Conservation (phyloP, 2,329 filamentous ascomycete species). For the Fusarium sp. region DNA sequence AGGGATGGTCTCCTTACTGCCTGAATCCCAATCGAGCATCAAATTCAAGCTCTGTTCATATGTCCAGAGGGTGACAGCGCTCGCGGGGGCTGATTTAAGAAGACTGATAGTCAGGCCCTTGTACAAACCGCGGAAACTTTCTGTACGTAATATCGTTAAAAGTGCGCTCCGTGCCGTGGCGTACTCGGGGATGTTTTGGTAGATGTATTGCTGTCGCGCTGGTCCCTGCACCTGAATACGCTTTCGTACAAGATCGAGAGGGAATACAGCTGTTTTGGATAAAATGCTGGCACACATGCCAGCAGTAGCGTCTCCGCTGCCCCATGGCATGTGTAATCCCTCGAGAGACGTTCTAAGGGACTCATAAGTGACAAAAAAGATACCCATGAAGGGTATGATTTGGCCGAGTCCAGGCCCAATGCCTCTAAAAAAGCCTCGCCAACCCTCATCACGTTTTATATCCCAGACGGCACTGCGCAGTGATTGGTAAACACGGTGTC, state of each 20-base stretch:
- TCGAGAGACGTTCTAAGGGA: conserved; percentile 70
- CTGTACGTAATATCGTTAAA: conserved; percentile 70
- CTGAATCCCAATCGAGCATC: conserved; percentile 56
- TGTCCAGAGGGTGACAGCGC: conserved; percentile 93
- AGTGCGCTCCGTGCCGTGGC: conserved; percentile 73
- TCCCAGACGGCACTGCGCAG: conserved; percentile 74
- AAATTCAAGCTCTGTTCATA: conserved; percentile 80
- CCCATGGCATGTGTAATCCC: conserved; percentile 68
- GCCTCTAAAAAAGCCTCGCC: conserved; percentile 86
- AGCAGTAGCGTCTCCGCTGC: conserved; percentile 83
- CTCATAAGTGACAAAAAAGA: conserved; percentile 95
- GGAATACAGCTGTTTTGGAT: conserved; percentile 91
- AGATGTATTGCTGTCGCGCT: conserved; percentile 79
- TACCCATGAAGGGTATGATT: conserved; percentile 95
- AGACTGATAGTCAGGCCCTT: conserved; percentile 88
- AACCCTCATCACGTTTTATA: conserved; percentile 80
- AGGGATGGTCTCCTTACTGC: conserved; percentile 40
- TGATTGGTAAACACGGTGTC: conserved; percentile 78
- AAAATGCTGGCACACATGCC: conserved; percentile 81
- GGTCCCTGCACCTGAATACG: conserved; percentile 95
- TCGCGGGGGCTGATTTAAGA: conserved; percentile 92
- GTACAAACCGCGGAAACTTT: conserved; percentile 85
- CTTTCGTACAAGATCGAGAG: conserved; percentile 91
- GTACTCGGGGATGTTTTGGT: conserved; percentile 90
- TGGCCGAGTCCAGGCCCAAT: conserved; percentile 82